Base-by-base conservation (phyloP, 2,329 filamentous ascomycete species). In the Fusarium multiceps region DNA sequence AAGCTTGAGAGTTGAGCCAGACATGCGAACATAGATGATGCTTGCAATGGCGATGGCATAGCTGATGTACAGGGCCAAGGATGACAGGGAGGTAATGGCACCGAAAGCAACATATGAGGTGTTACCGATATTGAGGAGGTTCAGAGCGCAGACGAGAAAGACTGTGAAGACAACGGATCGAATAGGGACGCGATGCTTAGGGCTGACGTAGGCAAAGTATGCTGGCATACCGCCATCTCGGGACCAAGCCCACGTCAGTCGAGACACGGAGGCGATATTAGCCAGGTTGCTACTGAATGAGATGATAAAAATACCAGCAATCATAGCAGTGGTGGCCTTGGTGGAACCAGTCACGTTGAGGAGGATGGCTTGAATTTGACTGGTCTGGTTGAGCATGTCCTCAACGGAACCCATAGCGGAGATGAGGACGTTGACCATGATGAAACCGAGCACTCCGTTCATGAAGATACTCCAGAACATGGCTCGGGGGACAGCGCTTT, bases 381-480 rank as follows among this genome's bases (percentile, higher is more conserved):
- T 74, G 4, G 72, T 28, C 8, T 74, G 62, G 20, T 40, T 32
- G 6, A 74, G 51, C 54, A 74, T 74, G 30, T 74, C 72, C 4
- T 74, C 72, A 1, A 74, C 60, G 1, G 72, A 71, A 7, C 72
- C 72, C 72, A 74, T 74, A 3, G 71, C 63, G 2, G 72, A 72
- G n/a, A 74, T 72, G 4, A 74, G 62, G 8, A 74, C 68, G 20
- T 74, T 74, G 11, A 74, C 72, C 72, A 74, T 74, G 46, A 74
- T n/a, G 48, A 74, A 74, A 8, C 72, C 72, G 11, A 74, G 71
- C 3, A 68, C 55, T 9, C 72, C 72, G 11, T 74, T 74, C 72
- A 74, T 74, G 40, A 74, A 73, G 49, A 74, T 74, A n/a, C 72
- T 74, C 72, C 72, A 74, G 54, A 74, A 74, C 72, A 74, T 74